These are phyloP conservation scores for Lepidium didymum DNA, from an alignment of 345 rosid genomes.

Conservation along the genomic window DNA sequence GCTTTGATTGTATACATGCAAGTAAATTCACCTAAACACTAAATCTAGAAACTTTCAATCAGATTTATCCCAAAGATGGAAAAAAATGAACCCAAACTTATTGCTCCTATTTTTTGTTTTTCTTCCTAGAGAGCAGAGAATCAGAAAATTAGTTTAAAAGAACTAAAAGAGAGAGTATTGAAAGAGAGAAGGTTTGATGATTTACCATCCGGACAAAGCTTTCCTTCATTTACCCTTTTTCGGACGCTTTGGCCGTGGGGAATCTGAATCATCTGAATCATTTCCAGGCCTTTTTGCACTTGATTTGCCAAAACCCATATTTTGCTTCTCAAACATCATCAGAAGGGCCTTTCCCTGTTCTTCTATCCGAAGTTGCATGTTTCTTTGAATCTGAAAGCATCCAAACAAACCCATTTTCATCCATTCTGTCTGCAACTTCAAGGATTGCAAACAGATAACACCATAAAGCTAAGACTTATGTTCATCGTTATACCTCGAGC, in stretches of 20 bases:
- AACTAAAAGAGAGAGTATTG: background rate
- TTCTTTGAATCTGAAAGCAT: slow-evolving; percentile 68
- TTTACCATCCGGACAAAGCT: background rate
- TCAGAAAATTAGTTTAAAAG: background rate
- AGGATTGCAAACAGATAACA: background rate
- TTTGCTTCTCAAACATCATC: slow-evolving; percentile 62
- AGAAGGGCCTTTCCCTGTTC: slow-evolving; percentile 69
- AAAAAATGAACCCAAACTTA: background rate
- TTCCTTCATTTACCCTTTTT: slow-evolving; percentile 38
- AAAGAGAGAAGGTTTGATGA: background rate
- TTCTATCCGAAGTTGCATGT: slow-evolving; percentile 65
- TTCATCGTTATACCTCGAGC: slow-evolving; percentile 30
- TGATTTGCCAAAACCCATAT: slow-evolving; percentile 42
- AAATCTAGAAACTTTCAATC: background rate
- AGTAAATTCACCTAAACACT: background rate
- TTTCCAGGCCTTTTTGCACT: slow-evolving; percentile 16
- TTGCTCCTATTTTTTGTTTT: slow-evolving; percentile 8
- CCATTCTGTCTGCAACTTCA: background rate
- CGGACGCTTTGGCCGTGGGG: slow-evolving; percentile 45
- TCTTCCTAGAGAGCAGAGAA: slow-evolving; percentile 3
- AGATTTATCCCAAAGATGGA: slow-evolving; percentile 6
- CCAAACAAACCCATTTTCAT: background rate
- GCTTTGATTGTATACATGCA: background rate
- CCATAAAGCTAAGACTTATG: background rate
- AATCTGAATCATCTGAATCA: background rate